These are phyloP conservation scores for Truncatella angustata DNA, from an alignment of 2,329 filamentous ascomycete genomes.

Conservation along the genomic window DNA sequence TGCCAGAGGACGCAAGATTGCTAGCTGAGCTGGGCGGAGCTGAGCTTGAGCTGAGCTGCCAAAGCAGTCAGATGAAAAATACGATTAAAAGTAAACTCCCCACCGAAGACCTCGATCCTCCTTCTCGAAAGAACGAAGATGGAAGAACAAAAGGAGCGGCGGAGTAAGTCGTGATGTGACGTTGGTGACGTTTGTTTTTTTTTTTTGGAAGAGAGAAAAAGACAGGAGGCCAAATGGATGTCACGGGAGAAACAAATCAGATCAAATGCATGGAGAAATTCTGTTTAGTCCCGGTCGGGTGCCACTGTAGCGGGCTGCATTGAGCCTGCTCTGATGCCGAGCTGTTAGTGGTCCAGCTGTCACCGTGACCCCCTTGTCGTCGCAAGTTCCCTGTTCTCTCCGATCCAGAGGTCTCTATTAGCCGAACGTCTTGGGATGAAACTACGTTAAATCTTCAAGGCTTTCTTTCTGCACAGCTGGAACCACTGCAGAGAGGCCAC, in stretches of 20 bases:
- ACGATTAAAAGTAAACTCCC: conserved; percentile 21
- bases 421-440: not conserved
- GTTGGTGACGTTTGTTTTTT: conserved; percentile 7
- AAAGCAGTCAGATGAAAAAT: conserved; percentile 9
- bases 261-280: conserved; percentile 3
- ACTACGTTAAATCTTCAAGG: too few species aligned
- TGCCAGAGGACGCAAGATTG: too few species aligned
- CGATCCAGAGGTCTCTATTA: not conserved
- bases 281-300: not conserved
- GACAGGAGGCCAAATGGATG: conserved; percentile 15
- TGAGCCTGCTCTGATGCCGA: not conserved
- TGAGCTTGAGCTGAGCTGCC: not conserved
- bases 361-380: not conserved
- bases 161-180: conserved; percentile 43
- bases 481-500: too few species aligned
- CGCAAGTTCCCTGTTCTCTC: conserved; percentile 1
- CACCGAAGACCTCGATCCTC: conserved; percentile 24
- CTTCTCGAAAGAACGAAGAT: conserved; percentile 19
- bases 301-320: not conserved
- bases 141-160: conserved; percentile 40
- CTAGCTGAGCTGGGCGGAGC: too few species aligned
- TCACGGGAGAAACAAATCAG: not conserved
- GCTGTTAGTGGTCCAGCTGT: not conserved
- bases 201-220: conserved; percentile 11
- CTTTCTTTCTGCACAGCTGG: too few species aligned